Evolutionary conservation across 2,329 filamentous ascomycete genomes (phyloP).

Genomic region (Didymosphaeria variabile): DNA sequence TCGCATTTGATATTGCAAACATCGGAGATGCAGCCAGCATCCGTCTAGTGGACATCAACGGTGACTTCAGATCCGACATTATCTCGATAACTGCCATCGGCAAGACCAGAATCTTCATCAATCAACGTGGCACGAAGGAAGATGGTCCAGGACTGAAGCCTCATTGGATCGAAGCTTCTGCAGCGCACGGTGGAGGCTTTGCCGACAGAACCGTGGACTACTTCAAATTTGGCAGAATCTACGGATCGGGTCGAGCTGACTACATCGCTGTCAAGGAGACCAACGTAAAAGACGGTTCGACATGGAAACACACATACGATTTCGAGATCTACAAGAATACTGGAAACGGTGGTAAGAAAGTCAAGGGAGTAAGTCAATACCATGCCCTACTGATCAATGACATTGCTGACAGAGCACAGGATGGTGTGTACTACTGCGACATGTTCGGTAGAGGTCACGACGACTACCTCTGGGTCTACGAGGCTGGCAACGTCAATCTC

Average conservation of each 20-base stretch:
- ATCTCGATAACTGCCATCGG: slow-evolving; percentile 19
- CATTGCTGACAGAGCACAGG: not conserved
- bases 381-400: not conserved
- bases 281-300: slow-evolving; percentile 13
- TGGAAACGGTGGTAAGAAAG: slow-evolving; percentile 29
- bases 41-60: slow-evolving; percentile 35
- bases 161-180: slow-evolving; percentile 18
- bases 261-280: slow-evolving; percentile 31
- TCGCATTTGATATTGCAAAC: slow-evolving; percentile 16
- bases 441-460: slow-evolving; percentile 38
- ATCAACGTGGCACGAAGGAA: slow-evolving; percentile 23
- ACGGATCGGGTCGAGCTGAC: slow-evolving; percentile 25
- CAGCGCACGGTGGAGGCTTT: slow-evolving; percentile 12
- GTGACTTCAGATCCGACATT: slow-evolving; percentile 22
- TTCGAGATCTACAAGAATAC: slow-evolving; percentile 32
- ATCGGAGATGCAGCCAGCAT: slow-evolving; percentile 17
- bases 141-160: slow-evolving; percentile 22
- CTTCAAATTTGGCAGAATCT: slow-evolving; percentile 37
- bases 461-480: slow-evolving; percentile 25
- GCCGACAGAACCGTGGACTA: slow-evolving; percentile 17
- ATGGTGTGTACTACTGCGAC: slow-evolving; percentile 42
- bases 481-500: slow-evolving; percentile 17
- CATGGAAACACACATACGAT: slow-evolving; percentile 16
- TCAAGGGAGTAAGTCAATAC: slow-evolving; percentile 26
- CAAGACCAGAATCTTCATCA: slow-evolving; percentile 24